Conservation (phyloP, 1,139 yeast species). For the Kluyveromyces sp. region DNA sequence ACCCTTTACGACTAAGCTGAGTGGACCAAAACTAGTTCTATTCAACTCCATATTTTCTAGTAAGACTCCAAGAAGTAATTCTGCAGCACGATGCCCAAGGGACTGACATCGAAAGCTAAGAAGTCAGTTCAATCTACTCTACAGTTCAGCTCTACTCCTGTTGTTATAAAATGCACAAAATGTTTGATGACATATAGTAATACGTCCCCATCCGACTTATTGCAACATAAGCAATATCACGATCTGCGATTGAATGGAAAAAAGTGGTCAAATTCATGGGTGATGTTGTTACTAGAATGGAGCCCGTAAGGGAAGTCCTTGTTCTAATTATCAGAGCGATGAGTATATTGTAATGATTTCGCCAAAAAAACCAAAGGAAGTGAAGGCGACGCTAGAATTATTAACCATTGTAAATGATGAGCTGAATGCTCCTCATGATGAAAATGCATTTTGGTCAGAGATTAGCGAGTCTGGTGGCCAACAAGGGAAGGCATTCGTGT, state of each 20-base stretch:
- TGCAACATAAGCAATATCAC: conserved; percentile 22
- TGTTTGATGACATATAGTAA: conserved; percentile 26
- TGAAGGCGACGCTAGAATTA: conserved; percentile 22
- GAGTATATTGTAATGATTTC: conserved; percentile 21
- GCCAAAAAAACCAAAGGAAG: conserved; percentile 18
- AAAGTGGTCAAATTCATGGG: conserved; percentile 27
- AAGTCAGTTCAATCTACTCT: conserved; percentile 1
- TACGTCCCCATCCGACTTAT: conserved; percentile 14
- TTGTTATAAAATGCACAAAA: conserved; percentile 15
- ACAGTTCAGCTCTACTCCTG: background rate
- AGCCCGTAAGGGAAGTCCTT: background rate
- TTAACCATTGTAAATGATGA: conserved; percentile 27
- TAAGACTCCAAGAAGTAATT: too few relatives aligned
- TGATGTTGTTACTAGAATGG: conserved; percentile 2
- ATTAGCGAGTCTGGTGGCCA: conserved; percentile 4
- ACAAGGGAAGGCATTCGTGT: conserved; percentile 26
- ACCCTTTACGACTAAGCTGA: too few relatives aligned
- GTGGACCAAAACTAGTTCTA: background rate
- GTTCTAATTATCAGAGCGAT: background rate
- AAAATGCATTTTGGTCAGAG: conserved; percentile 26
- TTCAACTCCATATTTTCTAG: background rate
- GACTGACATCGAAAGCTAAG: background rate
- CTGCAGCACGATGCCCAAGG: background rate
- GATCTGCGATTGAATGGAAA: conserved; percentile 23
- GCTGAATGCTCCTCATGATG: conserved; percentile 28